Base-by-base conservation (phyloP, 1,284 basidiomycete genomes). In the Tylopilus microsporus region DNA sequence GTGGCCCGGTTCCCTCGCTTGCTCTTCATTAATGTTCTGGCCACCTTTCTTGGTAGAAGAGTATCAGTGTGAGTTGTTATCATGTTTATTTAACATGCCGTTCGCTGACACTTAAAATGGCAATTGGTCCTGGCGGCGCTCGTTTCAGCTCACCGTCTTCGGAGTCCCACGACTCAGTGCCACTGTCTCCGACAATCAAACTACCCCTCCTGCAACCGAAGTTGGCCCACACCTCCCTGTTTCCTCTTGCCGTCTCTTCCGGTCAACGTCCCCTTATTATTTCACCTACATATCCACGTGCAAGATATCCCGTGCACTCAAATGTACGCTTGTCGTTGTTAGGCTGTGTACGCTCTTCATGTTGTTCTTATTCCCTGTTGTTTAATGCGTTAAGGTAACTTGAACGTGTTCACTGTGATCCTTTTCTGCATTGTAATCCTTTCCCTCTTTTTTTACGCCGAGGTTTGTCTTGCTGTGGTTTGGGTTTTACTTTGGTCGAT, bases 241-340 rank as follows among this genome's bases (percentile, higher is more conserved):
- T 19, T 34, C 53, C 56, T 19, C n/a, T 49, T 50, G 5, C 45
- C 48, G 51, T 30, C 50, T 13, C 53, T 21, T 34, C 10, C 36
- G 36, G n/a, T 39, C 34, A 18, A 48, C 9, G 6, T 43, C 19
- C 36, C 41, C 18, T 25, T 53, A 52, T 25, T 49, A 59, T 62
- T 53, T 55, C 56, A 42, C 47, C 50, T 34, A 25, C 39, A 12
- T 52, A 50, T 59, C 30, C 48, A 49, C n/a, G 47, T 49, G 12
- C 53, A 56, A 60, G 57, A 63, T 63, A 53, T 66, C 58, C 15
- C 41, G 19, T 49, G 25, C 56, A 54, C 16, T 32, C 18, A 43
- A 66, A 52, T 65, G 65, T 66, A 63, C 36, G 47, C 52, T 63
- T 60, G 59, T 68, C 43, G 42, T 59, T 21, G 37, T 53, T 62